Evolutionary conservation across 2,329 filamentous ascomycete genomes (phyloP).

Genomic region (Exserohilum rostratum): DNA sequence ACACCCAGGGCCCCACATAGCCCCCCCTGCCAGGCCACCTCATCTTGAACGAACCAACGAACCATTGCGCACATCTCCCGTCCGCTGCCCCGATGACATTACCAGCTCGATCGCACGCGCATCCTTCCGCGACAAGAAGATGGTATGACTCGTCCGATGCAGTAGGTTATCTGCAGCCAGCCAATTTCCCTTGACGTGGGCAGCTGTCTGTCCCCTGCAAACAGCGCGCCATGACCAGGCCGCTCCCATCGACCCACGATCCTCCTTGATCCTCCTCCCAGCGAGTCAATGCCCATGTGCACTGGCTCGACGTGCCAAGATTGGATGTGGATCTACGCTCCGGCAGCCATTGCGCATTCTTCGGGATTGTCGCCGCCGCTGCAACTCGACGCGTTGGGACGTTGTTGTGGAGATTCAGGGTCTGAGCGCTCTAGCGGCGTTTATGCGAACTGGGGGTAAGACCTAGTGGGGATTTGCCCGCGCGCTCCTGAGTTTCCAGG

Average conservation of each 20-base stretch:
- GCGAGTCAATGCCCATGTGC: neutral
- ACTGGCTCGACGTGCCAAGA: neutral
- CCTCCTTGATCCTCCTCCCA: constrained; percentile 1
- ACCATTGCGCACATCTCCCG: constrained; percentile 9
- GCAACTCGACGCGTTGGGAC: neutral
- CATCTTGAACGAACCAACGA: neutral
- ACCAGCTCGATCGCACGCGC: neutral
- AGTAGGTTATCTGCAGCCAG: neutral
- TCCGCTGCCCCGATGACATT: neutral
- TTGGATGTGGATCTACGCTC: neutral
- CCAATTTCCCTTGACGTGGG: neutral
- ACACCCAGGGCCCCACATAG: neutral
- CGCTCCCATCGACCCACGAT: neutral
- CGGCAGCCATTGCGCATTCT: constrained; percentile 2
- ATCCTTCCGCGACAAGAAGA: neutral
- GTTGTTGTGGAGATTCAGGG: constrained; percentile 6
- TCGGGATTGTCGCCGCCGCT: neutral
- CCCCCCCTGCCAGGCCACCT: constrained; percentile 3
- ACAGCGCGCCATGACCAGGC: neutral
- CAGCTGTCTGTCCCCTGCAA: neutral
- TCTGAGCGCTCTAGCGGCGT: constrained; percentile 2
- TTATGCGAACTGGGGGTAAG: constrained; percentile 11
- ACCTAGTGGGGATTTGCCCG: constrained; percentile 11
- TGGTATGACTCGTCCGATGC: neutral
- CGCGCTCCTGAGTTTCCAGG: constrained; percentile 6